Evolutionary conservation across 2,329 filamentous ascomycete species (phyloP), one percentile per base, ranked within the genome.

Genomic region (Penicillium freii): DNA sequence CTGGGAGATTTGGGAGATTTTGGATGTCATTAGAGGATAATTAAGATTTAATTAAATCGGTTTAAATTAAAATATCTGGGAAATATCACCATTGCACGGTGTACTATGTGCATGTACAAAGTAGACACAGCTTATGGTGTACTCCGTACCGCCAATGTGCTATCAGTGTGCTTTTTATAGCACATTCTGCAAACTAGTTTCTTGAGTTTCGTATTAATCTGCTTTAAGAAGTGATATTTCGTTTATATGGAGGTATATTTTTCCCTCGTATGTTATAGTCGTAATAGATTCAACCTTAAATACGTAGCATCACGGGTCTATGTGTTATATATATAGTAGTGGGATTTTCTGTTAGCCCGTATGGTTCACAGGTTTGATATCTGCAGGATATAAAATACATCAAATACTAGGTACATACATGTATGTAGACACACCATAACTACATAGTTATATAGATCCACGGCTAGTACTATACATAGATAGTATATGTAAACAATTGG

Each of bases 111-210:
- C 15, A 25, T 39, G 11, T 25, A 33, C 11, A 33, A 33, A 15
- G 31, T 33, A 36, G 29, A n/a, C 23, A n/a, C 21, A 17, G 9
- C 31, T 23, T 23, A 34, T 34, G 38, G 10, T 39, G 11, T 33
- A 27, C 44, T n/a, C 23, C 29, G 10, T 52, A 46, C 42, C 29
- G 39, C 17, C 23, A 13, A 50, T 50, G 19, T 49, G 38, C 38
- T 27, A 48, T 15, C n/a, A 21, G 21, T 25, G 27, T 53, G 49
- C 54, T 57, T 57, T 57, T 57, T 53, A 53, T 57, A 57, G 54
- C 46, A 53, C 49, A 38, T 19, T 43, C 21, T 31, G 36, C 11
- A 54, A 27, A 49, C 21, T 46, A 31, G 13, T 31, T n/a, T 31
- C 17, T 36, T 19, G 3, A 3, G 6, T 29, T 50, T 38, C 4